Conservation (phyloP, 1,139 yeast genomes). For the Meyerozyma sp. region DNA sequence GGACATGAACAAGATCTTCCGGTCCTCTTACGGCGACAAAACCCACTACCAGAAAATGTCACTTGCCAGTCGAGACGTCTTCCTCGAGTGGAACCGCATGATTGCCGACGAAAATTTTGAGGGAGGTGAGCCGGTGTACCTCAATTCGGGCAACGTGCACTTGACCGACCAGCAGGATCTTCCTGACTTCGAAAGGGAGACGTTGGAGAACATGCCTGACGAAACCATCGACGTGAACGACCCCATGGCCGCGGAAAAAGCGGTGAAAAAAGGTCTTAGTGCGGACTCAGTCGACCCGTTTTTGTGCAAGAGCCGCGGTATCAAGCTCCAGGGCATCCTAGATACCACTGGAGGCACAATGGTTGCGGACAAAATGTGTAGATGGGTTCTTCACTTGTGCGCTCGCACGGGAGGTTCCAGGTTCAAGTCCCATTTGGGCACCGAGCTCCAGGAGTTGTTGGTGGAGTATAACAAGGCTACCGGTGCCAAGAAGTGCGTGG, state of each 20-base stretch:
- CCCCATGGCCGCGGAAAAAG: conserved; percentile 9
- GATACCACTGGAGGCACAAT: not conserved
- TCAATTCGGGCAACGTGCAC: conserved; percentile 17
- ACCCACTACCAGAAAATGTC: not conserved
- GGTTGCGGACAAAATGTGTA: not conserved
- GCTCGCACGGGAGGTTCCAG: conserved; percentile 6
- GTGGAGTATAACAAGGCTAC: conserved; percentile 5
- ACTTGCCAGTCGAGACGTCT: not conserved
- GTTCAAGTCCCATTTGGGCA: conserved; percentile 12
- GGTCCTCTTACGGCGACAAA: not conserved
- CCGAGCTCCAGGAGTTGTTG: conserved; percentile 5
- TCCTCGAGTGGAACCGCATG: not conserved
- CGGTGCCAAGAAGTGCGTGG: conserved; percentile 3
- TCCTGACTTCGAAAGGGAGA: conserved; percentile 12
- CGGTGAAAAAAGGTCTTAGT: conserved; percentile 1
- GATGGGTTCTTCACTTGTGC: conserved; percentile 1
- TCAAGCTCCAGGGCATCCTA: not conserved
- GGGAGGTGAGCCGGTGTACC: conserved; percentile 12
- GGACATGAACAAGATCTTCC: not conserved
- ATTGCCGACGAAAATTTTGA: conserved; percentile 5
- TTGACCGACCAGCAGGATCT: conserved; percentile 13
- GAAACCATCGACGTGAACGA: conserved; percentile 7
- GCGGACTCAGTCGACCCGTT: not conserved
- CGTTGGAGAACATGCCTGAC: conserved; percentile 8
- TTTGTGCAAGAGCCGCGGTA: not conserved